Conservation (phyloP, 345 rosid species). For the Crucihimalaya himalaica region DNA sequence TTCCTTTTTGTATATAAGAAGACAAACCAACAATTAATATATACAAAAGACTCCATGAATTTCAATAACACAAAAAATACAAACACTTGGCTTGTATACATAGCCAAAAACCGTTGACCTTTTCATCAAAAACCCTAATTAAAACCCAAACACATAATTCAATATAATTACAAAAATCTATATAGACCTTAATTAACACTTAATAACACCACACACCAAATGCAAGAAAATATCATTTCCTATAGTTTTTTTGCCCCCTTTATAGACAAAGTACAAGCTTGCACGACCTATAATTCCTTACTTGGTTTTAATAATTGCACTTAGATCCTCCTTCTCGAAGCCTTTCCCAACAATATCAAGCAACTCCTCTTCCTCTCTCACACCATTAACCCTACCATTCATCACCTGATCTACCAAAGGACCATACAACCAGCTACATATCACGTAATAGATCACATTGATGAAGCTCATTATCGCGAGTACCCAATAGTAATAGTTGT, state of each 20-base stretch:
- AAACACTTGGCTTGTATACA: slow-evolving; percentile 6
- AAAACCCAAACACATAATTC: slow-evolving; percentile 15
- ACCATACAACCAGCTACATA: slow-evolving; percentile 81
- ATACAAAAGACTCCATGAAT: background rate
- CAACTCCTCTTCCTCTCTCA: slow-evolving; percentile 44
- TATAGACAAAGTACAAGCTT: slow-evolving; percentile 22
- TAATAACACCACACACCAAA: slow-evolving; percentile 26
- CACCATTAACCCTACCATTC: slow-evolving; percentile 45
- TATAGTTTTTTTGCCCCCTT: slow-evolving; percentile 18
- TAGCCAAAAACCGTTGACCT: slow-evolving; percentile 12
- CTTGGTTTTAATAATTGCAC: slow-evolving; percentile 22
- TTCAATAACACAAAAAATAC: slow-evolving; percentile 14
- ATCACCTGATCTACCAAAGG: slow-evolving; percentile 48
- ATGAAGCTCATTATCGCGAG: slow-evolving; percentile 56
- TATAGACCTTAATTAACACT: slow-evolving; percentile 20
- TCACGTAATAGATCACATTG: slow-evolving; percentile 60
- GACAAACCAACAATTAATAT: background rate
- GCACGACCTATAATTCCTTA: slow-evolving; percentile 18
- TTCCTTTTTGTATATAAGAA: background rate
- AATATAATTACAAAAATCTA: slow-evolving; percentile 34
- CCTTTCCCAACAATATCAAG: slow-evolving; percentile 38
- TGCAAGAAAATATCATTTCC: slow-evolving; percentile 13
- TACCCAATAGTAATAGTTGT: slow-evolving; percentile 76
- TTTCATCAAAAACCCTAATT: slow-evolving; percentile 23
- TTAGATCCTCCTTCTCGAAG: slow-evolving; percentile 30